Base-by-base conservation (phyloP, 2,329 filamentous ascomycete genomes). In the Escovopsis sp. region DNA sequence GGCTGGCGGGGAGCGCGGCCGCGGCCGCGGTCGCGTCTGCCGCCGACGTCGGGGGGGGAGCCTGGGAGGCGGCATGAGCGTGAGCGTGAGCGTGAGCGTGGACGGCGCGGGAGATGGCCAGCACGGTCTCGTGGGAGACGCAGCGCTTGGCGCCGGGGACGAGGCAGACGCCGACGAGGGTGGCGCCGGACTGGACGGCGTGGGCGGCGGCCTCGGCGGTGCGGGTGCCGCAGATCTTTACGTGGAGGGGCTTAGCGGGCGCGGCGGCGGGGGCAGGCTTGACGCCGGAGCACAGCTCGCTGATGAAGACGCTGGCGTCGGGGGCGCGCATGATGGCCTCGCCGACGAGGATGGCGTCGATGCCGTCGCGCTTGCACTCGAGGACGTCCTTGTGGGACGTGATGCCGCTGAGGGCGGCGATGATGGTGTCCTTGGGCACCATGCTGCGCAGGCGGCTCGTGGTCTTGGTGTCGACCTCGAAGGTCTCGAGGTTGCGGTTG, bases 191-290 rank as follows among this genome's bases (percentile, higher is more conserved):
- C 55, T 88, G 78, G 37, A 93, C 76, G 13, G 91, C 91, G 47
- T 78, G 74, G 42, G 75, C 69, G 6, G 91, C 91, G 13, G 81
- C 86, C 55, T 93, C 85, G 9, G 79, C 71, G 45, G 77, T 86
- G 44, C 89, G 75, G 8, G 88, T 96, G 6, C 91, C 91, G 58
- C 91, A 98, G 20, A 98, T 94, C 65, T 98, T 98, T 49, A 95
- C 87, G 27, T 91, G 68, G 1, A 85, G 67, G 15, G 68, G 60
- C 13, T 64, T 61, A 25, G 60, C 48, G 24, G 50, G 54, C n/a
- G 54, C 53, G 27, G 55, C 57, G 40, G 49, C 53, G 14, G 55
- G 49, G 7, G 59, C 14, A 4, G 44, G 51, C 5, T 64, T 56
- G 12, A 57, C 57, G 39, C 75, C 71, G 33, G 84, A 80, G 50